Evolutionary conservation across 768 basidiomycete genomes (phyloP), one percentile per base, ranked within the genome.

Genomic region (Dictyophora rubrovolvata): DNA sequence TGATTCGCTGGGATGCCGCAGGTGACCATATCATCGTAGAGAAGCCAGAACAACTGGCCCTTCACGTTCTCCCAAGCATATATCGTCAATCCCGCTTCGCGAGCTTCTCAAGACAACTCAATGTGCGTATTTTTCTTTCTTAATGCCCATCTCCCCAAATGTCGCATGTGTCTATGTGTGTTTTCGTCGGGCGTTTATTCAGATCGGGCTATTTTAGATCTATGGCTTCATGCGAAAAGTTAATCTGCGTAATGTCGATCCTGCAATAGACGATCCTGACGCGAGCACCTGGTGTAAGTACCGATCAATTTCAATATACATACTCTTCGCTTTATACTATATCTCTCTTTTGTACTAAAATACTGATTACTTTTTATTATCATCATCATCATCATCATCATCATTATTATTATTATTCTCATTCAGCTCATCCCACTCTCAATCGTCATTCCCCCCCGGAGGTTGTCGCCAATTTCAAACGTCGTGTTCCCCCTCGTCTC

Each of bases 141-240:
- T 20, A 28, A 28, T 42, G 42, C 42, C 42, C 42, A 42, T 42
- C 42, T 42, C 42, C 42, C 42, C 42, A n/a, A 42, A 42, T 42
- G 42, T 42, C 48, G 34, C 57, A 20, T 33, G 35, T 28, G 28
- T 28, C 49, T 60, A 14, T 34, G 11, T 17, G 50, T 46, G 18
- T 51, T 42, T 28, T 23, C 53, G 12, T 1, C n/a, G 36, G 28
- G 37, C 53, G n/a, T 59, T 51, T 34, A 56, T 23, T 53, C 54
- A 48, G 55, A 58, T 52, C 48, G 33, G 35, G 59, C 54, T 66
- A 66, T 60, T 55, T 60, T 66, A 95, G 93, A 96, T 96, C 74
- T 96, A 96, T 77, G 93, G 93, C 64, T 96, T 93, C 78, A 94
- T 94, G 90, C 91, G 93, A 74, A 94, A 95, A 73, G 89, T 95